phyloP scores from a whole-genome alignment of 1,139 yeast genomes.

The Yamadazyma sp. region DNA sequence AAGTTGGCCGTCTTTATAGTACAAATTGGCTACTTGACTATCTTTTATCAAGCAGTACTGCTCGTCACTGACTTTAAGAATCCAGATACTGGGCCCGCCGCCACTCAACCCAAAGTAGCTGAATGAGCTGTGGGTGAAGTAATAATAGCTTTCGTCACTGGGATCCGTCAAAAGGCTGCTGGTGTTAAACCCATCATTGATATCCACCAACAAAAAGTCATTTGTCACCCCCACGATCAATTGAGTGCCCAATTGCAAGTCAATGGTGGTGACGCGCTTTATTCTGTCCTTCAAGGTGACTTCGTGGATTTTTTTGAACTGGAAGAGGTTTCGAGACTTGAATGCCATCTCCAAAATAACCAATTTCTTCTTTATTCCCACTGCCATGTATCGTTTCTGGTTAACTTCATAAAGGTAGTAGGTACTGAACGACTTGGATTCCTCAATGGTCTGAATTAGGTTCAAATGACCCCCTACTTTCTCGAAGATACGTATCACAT shows the following conservation, averaged over 20 bases:
- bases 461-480: conserved; percentile 36
- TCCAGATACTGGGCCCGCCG: conserved; percentile 24
- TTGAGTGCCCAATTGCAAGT: conserved; percentile 13
- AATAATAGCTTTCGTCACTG: conserved; percentile 14
- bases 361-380: conserved; percentile 34
- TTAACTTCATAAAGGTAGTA: conserved; percentile 20
- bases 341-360: conserved; percentile 27
- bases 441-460: conserved; percentile 31
- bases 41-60: conserved; percentile 29
- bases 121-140: conserved; percentile 25
- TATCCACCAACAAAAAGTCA: conserved; percentile 30
- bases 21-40: conserved; percentile 17
- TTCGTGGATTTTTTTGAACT: conserved; percentile 27
- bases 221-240: conserved; percentile 27
- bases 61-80: conserved; percentile 18
- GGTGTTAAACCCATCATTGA: conserved; percentile 19
- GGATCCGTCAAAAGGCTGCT: conserved; percentile 17
- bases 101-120: conserved; percentile 29
- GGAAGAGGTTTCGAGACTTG: conserved; percentile 32
- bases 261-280: conserved; percentile 19
- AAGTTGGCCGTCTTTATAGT: conserved; percentile 8
- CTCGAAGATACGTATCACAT: conserved; percentile 31
- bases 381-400: conserved; percentile 23
- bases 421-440: conserved; percentile 19
- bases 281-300: conserved; percentile 31